phyloP scores from a whole-genome alignment of 2,329 filamentous ascomycete genomes.

The Alternaria infectoria region DNA sequence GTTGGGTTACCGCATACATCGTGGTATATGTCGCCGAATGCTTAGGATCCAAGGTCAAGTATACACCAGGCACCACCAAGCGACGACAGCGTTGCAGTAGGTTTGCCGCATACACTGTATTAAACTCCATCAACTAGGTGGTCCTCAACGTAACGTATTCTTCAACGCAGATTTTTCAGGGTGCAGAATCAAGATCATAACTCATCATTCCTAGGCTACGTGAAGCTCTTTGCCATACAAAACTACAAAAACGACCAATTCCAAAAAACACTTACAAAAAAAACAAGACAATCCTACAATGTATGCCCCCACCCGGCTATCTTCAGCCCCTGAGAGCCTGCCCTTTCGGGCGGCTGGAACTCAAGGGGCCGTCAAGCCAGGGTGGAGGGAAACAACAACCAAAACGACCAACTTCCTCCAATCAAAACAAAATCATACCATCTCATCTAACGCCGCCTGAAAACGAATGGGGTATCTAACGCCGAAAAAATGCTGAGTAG shows the following conservation, averaged over 20 bases:
- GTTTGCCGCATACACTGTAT: neutral
- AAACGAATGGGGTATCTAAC: conserved; percentile 18
- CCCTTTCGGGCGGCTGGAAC: conserved; percentile 23
- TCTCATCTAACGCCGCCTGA: conserved; percentile 13
- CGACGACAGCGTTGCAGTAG: neutral
- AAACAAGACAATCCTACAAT: neutral
- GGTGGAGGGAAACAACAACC: neutral
- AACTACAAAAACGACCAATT: neutral
- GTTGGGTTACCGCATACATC: neutral
- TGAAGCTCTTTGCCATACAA: neutral
- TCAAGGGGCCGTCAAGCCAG: conserved; percentile 18
- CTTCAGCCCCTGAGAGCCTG: conserved; percentile 23
- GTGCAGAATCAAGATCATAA: neutral
- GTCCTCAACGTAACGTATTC: neutral
- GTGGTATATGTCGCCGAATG: neutral
- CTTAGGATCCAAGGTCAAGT: neutral
- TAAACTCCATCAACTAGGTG: neutral
- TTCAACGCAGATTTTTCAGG: neutral
- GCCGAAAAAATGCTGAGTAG: conserved; percentile 18
- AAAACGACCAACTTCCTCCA: neutral
- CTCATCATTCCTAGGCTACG: conserved; percentile 2
- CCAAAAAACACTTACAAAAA: neutral
- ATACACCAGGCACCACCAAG: neutral
- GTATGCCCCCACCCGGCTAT: conserved; percentile 11
- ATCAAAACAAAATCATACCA: neutral